These are phyloP conservation scores for Claviceps citrina DNA, from an alignment of 2,329 filamentous ascomycete species.

Conservation along the genomic window DNA sequence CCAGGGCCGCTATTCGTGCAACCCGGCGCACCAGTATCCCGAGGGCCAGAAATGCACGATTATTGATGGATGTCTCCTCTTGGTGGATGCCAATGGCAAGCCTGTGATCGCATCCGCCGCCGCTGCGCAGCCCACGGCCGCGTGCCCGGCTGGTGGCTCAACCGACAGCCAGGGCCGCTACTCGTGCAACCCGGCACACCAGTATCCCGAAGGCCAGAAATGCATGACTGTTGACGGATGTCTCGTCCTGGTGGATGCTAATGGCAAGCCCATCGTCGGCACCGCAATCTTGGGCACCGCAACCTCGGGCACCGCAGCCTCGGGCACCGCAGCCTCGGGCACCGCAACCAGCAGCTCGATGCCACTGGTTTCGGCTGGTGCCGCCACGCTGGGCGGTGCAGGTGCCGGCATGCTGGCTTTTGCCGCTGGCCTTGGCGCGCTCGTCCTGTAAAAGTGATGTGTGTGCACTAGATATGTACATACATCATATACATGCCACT, in stretches of 20 bases:
- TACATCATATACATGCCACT: too few relatives aligned
- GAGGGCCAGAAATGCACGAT: slow-evolving; percentile 8
- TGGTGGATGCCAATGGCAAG: slow-evolving; percentile 3
- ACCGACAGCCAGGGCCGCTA: slow-evolving; percentile 9
- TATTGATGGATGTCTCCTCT: slow-evolving; percentile 8
- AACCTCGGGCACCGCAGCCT: too few relatives aligned
- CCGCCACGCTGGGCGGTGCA: not conserved
- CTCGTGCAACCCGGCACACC: slow-evolving; percentile 11
- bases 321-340: too few relatives aligned
- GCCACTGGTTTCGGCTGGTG: not conserved
- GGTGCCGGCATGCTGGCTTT: not conserved
- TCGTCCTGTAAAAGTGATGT: too few relatives aligned
- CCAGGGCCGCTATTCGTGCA: slow-evolving; percentile 10
- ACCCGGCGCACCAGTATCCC: slow-evolving; percentile 11
- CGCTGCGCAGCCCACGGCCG: not conserved
- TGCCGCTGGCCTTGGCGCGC: not conserved
- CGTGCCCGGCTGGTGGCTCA: slow-evolving; percentile 1
- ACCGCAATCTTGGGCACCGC: too few relatives aligned
- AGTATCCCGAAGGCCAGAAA: slow-evolving; percentile 10
- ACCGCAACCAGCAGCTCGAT: not conserved
- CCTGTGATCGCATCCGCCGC: not conserved
- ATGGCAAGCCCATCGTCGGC: slow-evolving; percentile 3
- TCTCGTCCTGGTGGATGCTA: slow-evolving; percentile 4
- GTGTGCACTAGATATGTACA: too few relatives aligned
- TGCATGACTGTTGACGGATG: slow-evolving; percentile 9